Percentiles rank a stretch among this genome's conserved stretches.
Conservation (phyloP, 768 basidiomycete species). For the Podaxis pistillaris region DNA sequence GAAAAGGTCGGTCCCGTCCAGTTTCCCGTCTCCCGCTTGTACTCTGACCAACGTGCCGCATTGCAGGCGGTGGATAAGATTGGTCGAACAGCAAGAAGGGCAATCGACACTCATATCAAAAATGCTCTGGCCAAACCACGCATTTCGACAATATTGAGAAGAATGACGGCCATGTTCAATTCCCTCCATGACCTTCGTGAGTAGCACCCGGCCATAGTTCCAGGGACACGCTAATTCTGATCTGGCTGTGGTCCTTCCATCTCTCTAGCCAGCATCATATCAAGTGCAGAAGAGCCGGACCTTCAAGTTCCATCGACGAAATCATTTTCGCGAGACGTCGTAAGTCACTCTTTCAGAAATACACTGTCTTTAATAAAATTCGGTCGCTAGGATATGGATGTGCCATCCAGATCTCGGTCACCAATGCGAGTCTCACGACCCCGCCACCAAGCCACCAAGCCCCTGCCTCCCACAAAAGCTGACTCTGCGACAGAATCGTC, state of each 20-base stretch:
- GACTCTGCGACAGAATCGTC: slow-evolving; percentile 52
- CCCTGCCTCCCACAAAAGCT: slow-evolving; percentile 19
- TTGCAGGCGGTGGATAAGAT: slow-evolving; percentile 65
- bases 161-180: slow-evolving; percentile 73
- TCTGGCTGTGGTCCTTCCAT: slow-evolving; percentile 9
- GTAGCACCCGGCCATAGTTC: slow-evolving; percentile 26
- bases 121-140: slow-evolving; percentile 70
- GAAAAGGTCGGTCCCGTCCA: slow-evolving; percentile 54
- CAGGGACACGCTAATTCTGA: slow-evolving; percentile 16
- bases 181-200: slow-evolving; percentile 63
- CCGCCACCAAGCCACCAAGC: not conserved
- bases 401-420: not conserved
- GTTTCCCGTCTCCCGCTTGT: not conserved
- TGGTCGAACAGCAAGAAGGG: slow-evolving; percentile 66
- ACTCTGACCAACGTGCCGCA: not conserved
- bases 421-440: not conserved
- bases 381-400: not conserved
- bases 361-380: not conserved
- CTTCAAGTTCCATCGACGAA: slow-evolving; percentile 27
- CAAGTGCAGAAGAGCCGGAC: slow-evolving; percentile 43
- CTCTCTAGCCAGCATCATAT: slow-evolving; percentile 48
- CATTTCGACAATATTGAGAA: slow-evolving; percentile 61
- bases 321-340: not conserved
- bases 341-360: not conserved
- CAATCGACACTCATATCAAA: slow-evolving; percentile 68